Evolutionary conservation across 345 rosid species (phyloP).

Genomic region (Aurinia saxatilis): DNA sequence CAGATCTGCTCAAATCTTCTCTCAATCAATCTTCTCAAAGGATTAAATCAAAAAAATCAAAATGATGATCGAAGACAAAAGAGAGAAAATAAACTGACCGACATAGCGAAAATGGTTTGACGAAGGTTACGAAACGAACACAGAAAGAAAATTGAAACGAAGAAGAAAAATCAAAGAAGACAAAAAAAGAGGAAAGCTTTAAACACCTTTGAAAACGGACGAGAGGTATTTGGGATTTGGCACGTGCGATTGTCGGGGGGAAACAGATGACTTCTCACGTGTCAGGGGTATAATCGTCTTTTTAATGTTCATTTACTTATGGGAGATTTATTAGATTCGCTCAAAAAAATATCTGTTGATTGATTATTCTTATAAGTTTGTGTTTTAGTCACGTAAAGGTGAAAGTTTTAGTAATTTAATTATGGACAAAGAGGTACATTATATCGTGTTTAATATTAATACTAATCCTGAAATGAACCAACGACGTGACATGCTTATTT

Average conservation of each 20-base stretch:
- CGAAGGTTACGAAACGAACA: background rate
- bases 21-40: background rate
- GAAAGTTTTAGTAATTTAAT: background rate
- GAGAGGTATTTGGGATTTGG: conserved; percentile 15
- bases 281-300: background rate
- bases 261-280: conserved; percentile 18
- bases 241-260: conserved; percentile 27
- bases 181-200: background rate
- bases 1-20: conserved; percentile 18
- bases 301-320: background rate
- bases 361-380: conserved; percentile 18
- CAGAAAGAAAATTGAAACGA: background rate
- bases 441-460: too few species aligned
- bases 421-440: background rate
- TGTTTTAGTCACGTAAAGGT: conserved; percentile 14
- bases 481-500: background rate
- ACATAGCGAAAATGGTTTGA: conserved; percentile 12
- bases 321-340: background rate
- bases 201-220: conserved; percentile 18
- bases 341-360: background rate
- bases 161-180: background rate
- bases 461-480: background rate
- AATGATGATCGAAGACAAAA: background rate
- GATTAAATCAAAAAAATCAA: background rate
- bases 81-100: conserved; percentile 10